Base-by-base conservation (phyloP, 345 rosid species). In the Streptanthus diversifolius region DNA sequence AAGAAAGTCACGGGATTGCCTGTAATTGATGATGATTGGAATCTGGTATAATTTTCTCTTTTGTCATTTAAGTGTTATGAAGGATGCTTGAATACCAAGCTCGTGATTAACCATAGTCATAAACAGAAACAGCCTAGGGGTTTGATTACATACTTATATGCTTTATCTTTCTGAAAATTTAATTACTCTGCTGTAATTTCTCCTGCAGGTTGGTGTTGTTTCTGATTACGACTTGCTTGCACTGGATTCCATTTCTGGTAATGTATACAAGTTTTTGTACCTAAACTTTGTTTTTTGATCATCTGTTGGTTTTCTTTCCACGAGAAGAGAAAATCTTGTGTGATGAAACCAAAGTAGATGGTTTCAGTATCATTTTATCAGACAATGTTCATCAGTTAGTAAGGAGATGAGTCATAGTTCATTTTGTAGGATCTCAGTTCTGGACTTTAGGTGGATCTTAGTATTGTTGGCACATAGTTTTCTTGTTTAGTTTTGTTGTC, bases 221-320 rank as follows among this genome's bases (percentile, higher is more conserved):
- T 91, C 98, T 40, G 98, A 93, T 81, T 93, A 93, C 77, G 98
- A 93, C 71, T 75, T 93, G 76, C 70, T 93, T 79, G 96, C 96
- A 47, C 79, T 93, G 8, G 96, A 89, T 81, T 80, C 95, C 37
- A 85, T 93, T 51, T 91, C 98, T 83, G 98, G 98, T 89, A 80
- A 52, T 43, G 3, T 24, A 21, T n/a, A 35, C 35, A 47, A 21
- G 10, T 3, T 40, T 52, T 27, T 11, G 30, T 39, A 25, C 29
- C 27, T 7, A 9, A 45, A 15, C 18, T 45, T 2, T 25, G 0
- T 49, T 7, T 60, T n/a, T 33, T 5, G 32, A 49, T 70, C 6
- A 47, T n/a, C 3, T 18, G n/a, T 41, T 15, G 11, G 13, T 59
- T 70, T 63, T 15, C 10, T 15, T 59, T 40, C 37, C 8, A 15